phyloP scores from a whole-genome alignment of 2,329 filamentous ascomycete genomes.

The Emericellopsis atlantica region DNA sequence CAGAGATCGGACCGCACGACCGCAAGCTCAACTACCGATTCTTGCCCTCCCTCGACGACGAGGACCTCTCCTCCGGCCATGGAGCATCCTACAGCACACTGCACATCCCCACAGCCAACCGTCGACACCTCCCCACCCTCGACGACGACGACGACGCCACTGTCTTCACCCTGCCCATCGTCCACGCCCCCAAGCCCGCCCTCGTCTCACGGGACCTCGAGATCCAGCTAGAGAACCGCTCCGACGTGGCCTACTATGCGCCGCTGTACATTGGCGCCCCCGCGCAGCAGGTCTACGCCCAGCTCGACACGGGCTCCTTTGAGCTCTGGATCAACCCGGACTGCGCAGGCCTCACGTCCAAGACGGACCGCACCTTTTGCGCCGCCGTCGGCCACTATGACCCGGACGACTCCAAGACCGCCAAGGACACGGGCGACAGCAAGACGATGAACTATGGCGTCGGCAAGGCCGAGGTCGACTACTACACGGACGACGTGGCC shows the following conservation, averaged over 20 bases:
- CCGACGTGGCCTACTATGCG: constrained; percentile 41
- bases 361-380: constrained; percentile 30
- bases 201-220: constrained; percentile 28
- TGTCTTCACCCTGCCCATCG: constrained; percentile 15
- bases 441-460: constrained; percentile 37
- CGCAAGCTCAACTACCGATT: no score
- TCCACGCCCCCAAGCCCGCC: constrained; percentile 14
- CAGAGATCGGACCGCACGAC: no score
- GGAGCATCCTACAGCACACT: no score
- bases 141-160: constrained; percentile 5
- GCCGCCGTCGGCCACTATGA: constrained; percentile 30
- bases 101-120: no score
- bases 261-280: constrained; percentile 39
- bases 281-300: constrained; percentile 45
- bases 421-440: constrained; percentile 15
- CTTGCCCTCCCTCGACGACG: no score
- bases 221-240: constrained; percentile 32
- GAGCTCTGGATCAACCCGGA: constrained; percentile 33
- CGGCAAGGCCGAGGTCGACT: constrained; percentile 35
- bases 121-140: no score
- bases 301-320: constrained; percentile 54
- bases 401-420: constrained; percentile 24
- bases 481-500: constrained; percentile 30
- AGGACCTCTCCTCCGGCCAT: no score
- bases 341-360: constrained; percentile 29